Evolutionary conservation across 1,284 basidiomycete species (phyloP), one percentile per base, ranked within the genome.

Genomic region (Tremellales sp.): DNA sequence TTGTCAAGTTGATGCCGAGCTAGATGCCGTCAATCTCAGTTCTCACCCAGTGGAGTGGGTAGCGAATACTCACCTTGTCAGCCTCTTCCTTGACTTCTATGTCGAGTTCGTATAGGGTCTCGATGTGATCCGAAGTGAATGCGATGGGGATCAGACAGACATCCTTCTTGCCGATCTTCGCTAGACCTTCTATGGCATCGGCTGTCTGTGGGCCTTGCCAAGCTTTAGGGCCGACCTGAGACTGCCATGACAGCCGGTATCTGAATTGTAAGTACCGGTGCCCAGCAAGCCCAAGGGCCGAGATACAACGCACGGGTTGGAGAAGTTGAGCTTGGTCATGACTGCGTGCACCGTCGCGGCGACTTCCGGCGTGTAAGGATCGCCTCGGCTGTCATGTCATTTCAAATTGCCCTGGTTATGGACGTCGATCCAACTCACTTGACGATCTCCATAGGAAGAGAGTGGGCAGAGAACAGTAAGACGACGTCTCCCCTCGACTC

Each of bases 141-240:
- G 96, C 94, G 56, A 99, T 92, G 1, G 96, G 96, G 2, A 99
- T 84, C 27, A 96, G 79, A 45, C 97, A 81, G n/a, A 84, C 84
- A 58, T 82, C 84, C 75, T 94, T 97, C 71, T 83, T 82, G 17
- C 91, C 92, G 40, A 89, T 79, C 56, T 89, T 84, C 35, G 89
- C 89, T 46, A 96, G 82, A 12, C 94, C 96, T 70, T 97, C 91
- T 67, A 99, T 76, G 27, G 92, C 87, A 49, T 91, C 89, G 31
- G 82, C 80, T 0, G 96, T 99, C 75, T 98, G 93, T 75, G 91
- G 91, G 1, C 96, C 96, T 81, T 98, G 89, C 96, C 96, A 98
- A 23, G 93, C 89, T 33, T 86, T 87, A 3, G 96, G 96, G 2
- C 96, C 96, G 36, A 99, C 96, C 73, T 97, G 89, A 17, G 87